phyloP scores from a whole-genome alignment of 2,329 filamentous ascomycete species.

The Juglanconis juglandina region DNA sequence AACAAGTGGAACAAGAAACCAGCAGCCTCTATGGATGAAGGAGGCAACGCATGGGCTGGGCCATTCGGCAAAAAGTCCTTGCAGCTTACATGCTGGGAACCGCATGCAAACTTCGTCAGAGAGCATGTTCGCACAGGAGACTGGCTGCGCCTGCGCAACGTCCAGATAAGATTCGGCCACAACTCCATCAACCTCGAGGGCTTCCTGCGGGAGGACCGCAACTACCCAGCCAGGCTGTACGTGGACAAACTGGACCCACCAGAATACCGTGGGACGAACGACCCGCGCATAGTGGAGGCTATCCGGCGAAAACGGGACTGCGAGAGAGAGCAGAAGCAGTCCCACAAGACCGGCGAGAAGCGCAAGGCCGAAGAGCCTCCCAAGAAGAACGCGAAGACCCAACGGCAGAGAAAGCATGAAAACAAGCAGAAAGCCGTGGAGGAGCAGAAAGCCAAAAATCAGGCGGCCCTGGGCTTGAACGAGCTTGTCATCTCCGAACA shows the following conservation, averaged over 20 bases:
- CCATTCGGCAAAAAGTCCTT: conserved; percentile 71
- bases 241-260: conserved; percentile 48
- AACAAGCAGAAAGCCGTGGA: conserved; percentile 21
- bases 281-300: conserved; percentile 53
- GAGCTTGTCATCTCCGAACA: conserved; percentile 33
- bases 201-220: conserved; percentile 60
- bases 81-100: conserved; percentile 67
- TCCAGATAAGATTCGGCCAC: conserved; percentile 62
- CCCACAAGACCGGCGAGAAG: conserved; percentile 38
- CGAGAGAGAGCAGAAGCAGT: conserved; percentile 42
- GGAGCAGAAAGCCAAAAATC: conserved; percentile 27
- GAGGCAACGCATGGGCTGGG: conserved; percentile 56
- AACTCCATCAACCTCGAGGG: conserved; percentile 64
- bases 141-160: conserved; percentile 67
- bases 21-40: conserved; percentile 20
- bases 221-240: conserved; percentile 49
- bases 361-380: conserved; percentile 28
- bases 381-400: conserved; percentile 25
- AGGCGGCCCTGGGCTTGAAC: conserved; percentile 24
- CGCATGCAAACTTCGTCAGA: conserved; percentile 60
- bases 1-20: conserved; percentile 25
- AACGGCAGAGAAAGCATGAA: conserved; percentile 22
- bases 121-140: conserved; percentile 53
- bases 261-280: conserved; percentile 39
- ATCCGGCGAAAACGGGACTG: conserved; percentile 65